Evolutionary conservation across 306 rosid genomes (phyloP).

Genomic region (Trifolium fragiferum): DNA sequence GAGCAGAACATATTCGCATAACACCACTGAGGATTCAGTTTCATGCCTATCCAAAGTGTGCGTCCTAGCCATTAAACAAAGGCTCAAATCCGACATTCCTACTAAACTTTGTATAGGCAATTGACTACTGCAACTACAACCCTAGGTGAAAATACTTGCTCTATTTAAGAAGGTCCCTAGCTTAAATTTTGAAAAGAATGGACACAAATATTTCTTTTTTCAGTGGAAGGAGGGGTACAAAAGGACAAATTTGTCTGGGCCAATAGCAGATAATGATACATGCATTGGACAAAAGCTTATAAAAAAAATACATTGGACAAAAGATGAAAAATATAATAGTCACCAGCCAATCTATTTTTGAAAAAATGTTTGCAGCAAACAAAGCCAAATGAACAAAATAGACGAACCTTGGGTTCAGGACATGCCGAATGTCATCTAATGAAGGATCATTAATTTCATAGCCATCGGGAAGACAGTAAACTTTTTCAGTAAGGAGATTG

Average conservation of each 20-base stretch:
- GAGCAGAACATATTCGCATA: neutral
- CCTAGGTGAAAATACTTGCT: neutral
- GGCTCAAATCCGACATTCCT: neutral
- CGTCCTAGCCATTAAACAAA: slow-evolving; percentile 4
- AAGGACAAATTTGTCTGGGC: neutral
- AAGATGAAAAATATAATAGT: neutral
- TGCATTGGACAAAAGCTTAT: too few relatives aligned
- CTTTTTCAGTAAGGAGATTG: slow-evolving; percentile 92
- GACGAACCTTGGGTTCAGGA: slow-evolving; percentile 86
- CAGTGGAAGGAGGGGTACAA: slow-evolving; percentile 3
- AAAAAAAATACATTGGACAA: slow-evolving; percentile 7
- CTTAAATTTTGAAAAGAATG: slow-evolving; percentile 17
- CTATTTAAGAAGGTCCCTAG: neutral
- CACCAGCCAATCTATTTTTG: slow-evolving; percentile 5
- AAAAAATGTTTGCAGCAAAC: slow-evolving; percentile 1
- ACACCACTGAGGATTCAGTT: neutral
- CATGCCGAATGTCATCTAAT: slow-evolving; percentile 89
- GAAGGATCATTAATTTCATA: slow-evolving; percentile 97
- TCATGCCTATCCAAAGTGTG: neutral
- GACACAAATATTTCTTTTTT: neutral
- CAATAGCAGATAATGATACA: neutral
- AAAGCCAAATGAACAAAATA: slow-evolving; percentile 23
- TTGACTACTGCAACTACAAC: slow-evolving; percentile 13
- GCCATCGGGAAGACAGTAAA: slow-evolving; percentile 97
- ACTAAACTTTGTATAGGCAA: slow-evolving; percentile 18